Evolutionary conservation across 1,284 basidiomycete species (phyloP).

Genomic region (Porodaedalea pini): DNA sequence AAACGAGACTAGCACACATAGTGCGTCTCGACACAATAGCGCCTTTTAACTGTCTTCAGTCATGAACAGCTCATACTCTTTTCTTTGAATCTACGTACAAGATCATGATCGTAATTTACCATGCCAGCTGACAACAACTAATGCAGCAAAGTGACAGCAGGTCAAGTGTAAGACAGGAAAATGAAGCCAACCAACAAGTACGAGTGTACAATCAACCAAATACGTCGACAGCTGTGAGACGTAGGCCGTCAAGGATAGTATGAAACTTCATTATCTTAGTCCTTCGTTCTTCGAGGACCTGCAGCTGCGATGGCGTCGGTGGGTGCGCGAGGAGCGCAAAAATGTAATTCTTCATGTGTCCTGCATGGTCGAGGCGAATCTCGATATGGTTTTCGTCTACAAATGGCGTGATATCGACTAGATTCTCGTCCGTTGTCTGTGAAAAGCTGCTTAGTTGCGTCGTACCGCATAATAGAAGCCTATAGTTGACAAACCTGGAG

Average conservation of each 20-base stretch:
- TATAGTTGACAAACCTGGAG: not conserved
- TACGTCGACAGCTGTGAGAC: constrained; percentile 10
- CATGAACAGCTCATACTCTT: no score
- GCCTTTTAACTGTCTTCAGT: not conserved
- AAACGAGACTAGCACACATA: constrained; percentile 34
- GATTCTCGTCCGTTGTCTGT: constrained; percentile 12
- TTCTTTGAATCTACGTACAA: not conserved
- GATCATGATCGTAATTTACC: no score
- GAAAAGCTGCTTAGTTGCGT: not conserved
- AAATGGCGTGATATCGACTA: constrained; percentile 16
- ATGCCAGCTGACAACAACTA: not conserved
- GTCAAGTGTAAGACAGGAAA: not conserved
- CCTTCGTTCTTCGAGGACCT: constrained; percentile 6
- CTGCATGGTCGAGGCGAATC: constrained; percentile 9
- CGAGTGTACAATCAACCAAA: not conserved
- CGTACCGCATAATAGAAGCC: not conserved
- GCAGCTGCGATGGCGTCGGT: constrained; percentile 18
- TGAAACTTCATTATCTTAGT: constrained; percentile 2
- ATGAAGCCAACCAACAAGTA: no score
- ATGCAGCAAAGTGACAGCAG: not conserved
- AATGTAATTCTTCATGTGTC: constrained; percentile 13
- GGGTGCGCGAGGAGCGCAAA: constrained; percentile 19
- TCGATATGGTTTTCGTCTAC: constrained; percentile 11
- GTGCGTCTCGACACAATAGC: constrained; percentile 31
- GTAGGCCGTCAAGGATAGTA: not conserved